Evolutionary conservation across 192 early-diverging fungal genomes (phyloP).

Genomic region (Backusella tuberculispora): DNA sequence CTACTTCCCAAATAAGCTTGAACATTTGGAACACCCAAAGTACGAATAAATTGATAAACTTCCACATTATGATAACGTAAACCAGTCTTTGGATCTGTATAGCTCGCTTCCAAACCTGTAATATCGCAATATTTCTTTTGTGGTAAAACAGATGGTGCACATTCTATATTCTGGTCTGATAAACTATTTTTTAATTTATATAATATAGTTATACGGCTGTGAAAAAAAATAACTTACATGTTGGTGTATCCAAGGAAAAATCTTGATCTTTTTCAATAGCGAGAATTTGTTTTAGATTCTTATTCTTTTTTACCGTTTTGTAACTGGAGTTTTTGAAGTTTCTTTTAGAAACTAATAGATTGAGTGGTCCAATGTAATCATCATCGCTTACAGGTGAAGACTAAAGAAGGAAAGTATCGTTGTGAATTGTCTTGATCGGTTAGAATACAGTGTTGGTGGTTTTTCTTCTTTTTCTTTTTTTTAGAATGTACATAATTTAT

Average conservation of each 20-base stretch:
- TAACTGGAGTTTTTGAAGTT: slow-evolving; percentile 80
- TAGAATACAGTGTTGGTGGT: too few relatives aligned
- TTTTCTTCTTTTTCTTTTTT: too few relatives aligned
- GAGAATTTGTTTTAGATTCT: slow-evolving; percentile 83
- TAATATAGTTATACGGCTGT: not conserved
- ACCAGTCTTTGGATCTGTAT: slow-evolving; percentile 88
- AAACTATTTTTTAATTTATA: not conserved
- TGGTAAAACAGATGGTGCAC: slow-evolving; percentile 79
- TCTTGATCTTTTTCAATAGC: slow-evolving; percentile 66
- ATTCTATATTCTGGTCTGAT: slow-evolving; percentile 82
- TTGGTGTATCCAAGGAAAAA: slow-evolving; percentile 63
- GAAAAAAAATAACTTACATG: slow-evolving; percentile 51
- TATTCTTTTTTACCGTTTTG: slow-evolving; percentile 68
- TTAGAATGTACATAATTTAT: too few relatives aligned
- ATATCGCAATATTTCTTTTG: slow-evolving; percentile 93
- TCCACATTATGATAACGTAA: slow-evolving; percentile 83
- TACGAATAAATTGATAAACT: slow-evolving; percentile 76
- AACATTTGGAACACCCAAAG: slow-evolving; percentile 73
- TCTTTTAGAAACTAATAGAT: slow-evolving; percentile 12
- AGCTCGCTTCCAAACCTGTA: slow-evolving; percentile 82
- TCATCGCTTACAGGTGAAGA: slow-evolving; percentile 9
- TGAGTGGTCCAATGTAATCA: slow-evolving; percentile 20
- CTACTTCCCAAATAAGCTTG: slow-evolving; percentile 80
- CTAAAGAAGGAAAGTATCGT: not conserved
- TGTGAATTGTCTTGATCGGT: too few relatives aligned